Conservation (phyloP, 805 yeast species). For the Saturnispora bothae region DNA sequence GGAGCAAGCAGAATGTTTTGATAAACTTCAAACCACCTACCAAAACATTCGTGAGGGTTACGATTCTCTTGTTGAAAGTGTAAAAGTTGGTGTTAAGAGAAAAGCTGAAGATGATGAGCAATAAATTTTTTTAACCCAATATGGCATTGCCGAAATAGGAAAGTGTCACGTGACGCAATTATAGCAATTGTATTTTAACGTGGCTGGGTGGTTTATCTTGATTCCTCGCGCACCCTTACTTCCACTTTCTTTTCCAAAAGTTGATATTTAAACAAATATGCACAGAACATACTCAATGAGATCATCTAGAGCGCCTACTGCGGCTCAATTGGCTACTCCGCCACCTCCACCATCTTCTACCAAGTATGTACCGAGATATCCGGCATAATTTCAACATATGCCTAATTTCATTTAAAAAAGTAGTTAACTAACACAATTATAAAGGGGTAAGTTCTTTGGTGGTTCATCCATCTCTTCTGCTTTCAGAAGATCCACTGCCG, state of each 20-base stretch:
- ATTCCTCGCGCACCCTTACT: no score
- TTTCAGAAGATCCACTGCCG: conserved; percentile 78
- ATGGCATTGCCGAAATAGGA: no score
- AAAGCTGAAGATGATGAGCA: no score
- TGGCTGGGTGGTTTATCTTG: no score
- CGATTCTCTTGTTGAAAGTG: conserved; percentile 24
- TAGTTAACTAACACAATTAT: background rate
- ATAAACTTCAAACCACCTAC: conserved; percentile 41
- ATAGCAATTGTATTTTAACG: no score
- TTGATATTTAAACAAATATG: conserved; percentile 36
- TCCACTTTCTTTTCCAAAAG: background rate
- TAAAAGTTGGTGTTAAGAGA: conserved; percentile 3
- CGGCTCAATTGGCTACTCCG: conserved; percentile 93
- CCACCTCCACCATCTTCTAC: conserved; percentile 89
- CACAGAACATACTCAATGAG: conserved; percentile 98
- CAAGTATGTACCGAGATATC: conserved; percentile 22
- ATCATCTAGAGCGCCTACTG: conserved; percentile 93
- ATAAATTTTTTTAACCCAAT: no score
- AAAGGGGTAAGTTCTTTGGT: conserved; percentile 61
- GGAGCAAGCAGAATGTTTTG: conserved; percentile 42
- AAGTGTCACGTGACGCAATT: conserved; percentile 1
- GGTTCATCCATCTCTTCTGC: conserved; percentile 56
- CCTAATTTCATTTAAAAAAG: background rate
- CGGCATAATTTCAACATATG: background rate
- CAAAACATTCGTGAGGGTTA: conserved; percentile 63